Evolutionary conservation across 768 basidiomycete species (phyloP).

Genomic region (Mycena epipterygia): DNA sequence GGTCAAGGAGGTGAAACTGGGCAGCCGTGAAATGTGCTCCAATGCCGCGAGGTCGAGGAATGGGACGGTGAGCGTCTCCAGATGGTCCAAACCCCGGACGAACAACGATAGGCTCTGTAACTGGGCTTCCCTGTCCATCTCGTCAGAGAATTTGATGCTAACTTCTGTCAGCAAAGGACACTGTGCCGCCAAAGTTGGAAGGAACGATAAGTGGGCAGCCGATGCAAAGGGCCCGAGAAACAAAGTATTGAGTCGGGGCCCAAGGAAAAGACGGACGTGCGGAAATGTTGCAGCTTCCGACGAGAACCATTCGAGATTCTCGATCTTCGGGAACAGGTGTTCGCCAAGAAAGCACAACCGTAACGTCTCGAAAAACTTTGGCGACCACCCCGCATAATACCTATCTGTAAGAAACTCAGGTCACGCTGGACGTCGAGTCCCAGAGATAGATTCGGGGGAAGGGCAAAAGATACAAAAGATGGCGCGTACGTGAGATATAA

Average conservation of each 20-base stretch:
- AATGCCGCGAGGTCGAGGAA: slow-evolving; percentile 13
- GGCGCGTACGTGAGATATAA: too few species aligned
- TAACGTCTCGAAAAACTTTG: slow-evolving; percentile 8
- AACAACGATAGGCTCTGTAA: slow-evolving; percentile 6
- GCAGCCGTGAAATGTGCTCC: slow-evolving; percentile 6
- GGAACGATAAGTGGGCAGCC: slow-evolving; percentile 13
- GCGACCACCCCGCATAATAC: too few species aligned
- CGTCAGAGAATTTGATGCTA: neutral
- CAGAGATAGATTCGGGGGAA: too few species aligned
- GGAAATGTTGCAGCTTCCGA: neutral
- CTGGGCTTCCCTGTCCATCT: neutral
- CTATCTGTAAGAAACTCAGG: too few species aligned
- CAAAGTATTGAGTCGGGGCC: slow-evolving; percentile 14
- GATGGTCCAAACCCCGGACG: slow-evolving; percentile 6
- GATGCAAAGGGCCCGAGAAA: neutral
- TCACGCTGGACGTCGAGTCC: too few species aligned
- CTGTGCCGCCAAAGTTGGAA: slow-evolving; percentile 10
- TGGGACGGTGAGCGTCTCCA: slow-evolving; percentile 9
- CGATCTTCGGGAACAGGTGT: slow-evolving; percentile 13
- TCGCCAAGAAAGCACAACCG: slow-evolving; percentile 3
- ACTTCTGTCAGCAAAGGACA: slow-evolving; percentile 16
- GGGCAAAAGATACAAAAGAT: too few species aligned
- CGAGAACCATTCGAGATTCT: slow-evolving; percentile 4
- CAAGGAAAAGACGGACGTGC: slow-evolving; percentile 7
- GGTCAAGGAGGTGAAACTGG: neutral